Conservation (phyloP, 345 rosid species). For the Pseudoturritis turrita region DNA sequence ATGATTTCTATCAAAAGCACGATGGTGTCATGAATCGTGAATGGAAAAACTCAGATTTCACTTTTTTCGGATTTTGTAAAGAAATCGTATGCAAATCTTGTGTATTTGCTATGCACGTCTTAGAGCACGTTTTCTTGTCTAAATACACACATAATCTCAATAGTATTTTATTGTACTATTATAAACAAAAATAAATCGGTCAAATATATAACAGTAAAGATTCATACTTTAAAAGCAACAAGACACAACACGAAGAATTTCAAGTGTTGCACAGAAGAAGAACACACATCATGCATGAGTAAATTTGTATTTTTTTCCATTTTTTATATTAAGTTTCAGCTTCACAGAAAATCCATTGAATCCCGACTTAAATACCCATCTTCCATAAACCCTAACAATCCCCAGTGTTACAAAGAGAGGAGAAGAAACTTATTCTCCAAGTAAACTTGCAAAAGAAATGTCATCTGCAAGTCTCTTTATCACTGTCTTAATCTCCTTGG, state of each 20-base stretch:
- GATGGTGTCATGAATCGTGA: not conserved
- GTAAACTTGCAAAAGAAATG: not conserved
- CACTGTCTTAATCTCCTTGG: conserved; percentile 31
- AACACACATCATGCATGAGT: conserved; percentile 47
- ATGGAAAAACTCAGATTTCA: not conserved
- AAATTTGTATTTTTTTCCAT: not conserved
- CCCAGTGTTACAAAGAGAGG: not conserved
- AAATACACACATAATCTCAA: not conserved
- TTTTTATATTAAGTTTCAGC: not conserved
- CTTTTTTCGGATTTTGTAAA: not conserved
- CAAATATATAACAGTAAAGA: not conserved
- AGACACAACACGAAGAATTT: conserved; percentile 26
- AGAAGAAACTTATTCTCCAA: conserved; percentile 27
- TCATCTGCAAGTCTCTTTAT: conserved; percentile 22
- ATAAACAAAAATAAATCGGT: not conserved
- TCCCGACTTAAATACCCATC: conserved; percentile 26
- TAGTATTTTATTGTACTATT: not conserved
- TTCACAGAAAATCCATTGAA: conserved; percentile 27
- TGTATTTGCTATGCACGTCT: conserved; percentile 31
- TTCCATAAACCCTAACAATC: not conserved
- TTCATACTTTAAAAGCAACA: not conserved
- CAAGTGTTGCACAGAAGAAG: conserved; percentile 18
- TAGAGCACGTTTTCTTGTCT: conserved; percentile 22
- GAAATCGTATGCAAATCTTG: conserved; percentile 1
- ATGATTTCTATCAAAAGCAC: conserved; percentile 1